Evolutionary conservation across 345 rosid species (phyloP), one percentile per base, ranked within the genome.

Genomic region (Turnera subulata): DNA sequence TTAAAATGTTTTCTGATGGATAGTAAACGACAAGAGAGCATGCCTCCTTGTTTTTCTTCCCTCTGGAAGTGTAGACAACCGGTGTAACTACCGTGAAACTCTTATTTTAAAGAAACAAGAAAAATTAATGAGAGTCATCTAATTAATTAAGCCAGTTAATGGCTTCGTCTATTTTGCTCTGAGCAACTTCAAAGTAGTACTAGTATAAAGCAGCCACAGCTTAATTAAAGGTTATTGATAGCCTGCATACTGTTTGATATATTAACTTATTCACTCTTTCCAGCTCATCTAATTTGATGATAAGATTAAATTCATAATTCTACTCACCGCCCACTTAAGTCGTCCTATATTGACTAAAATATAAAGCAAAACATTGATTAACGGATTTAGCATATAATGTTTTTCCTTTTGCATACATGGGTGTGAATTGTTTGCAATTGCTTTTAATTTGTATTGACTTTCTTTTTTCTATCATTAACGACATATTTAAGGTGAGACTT

Each of bases 221-320:
- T 29, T 53, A 12, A 53, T 11, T 32, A 20, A 46, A 17, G 50
- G 21, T 46, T 46, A 21, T 22, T 46, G 50, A 4, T 46, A 46
- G 25, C n/a, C 21, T 46, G 4, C 24, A 19, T 19, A n/a, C n/a
- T 46, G 50, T 11, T 6, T 46, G 25, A 46, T 46, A 20, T 22
- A 46, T 4, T 46, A 2, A 17, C 43, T 54, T 33, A 35, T 35
- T 54, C 9, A 11, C 45, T 35, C 58, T 12, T 54, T 19, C 58
- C 58, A 35, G 18, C 58, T 37, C 23, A 32, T 37, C 44, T 54
- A 46, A 17, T 46, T 8, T 19, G 24, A 46, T n/a, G n/a, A n/a
- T n/a, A n/a, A n/a, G n/a, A n/a, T n/a, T n/a, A n/a, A n/a, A n/a
- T n/a, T n/a, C n/a, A n/a, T 46, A 14, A 20, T 8, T 46, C 14